A percentile compares a stretch with the other conserved stretches of the same genome.
Conservation (phyloP, 495 filamentous ascomycete genomes). For the Articulospora tetracladia region DNA sequence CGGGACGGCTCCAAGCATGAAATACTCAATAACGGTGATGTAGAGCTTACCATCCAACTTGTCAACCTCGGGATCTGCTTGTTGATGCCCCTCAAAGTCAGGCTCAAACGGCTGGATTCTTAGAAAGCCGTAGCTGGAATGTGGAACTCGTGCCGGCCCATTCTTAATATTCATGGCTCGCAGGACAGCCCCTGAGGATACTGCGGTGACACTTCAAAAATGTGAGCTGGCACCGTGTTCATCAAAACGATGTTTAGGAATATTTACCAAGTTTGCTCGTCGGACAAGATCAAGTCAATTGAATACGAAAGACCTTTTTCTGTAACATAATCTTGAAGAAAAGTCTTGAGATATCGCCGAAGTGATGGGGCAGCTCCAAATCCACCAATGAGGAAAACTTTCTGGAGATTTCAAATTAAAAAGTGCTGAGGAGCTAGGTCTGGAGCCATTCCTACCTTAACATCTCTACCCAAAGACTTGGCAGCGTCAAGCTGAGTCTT, state of each 20-base stretch:
- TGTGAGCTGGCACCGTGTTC: background rate
- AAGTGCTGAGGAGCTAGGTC: background rate
- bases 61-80: slow-evolving; percentile 9
- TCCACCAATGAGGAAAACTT: slow-evolving; percentile 31
- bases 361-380: slow-evolving; percentile 28
- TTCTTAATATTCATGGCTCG: slow-evolving; percentile 24
- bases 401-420: slow-evolving; percentile 9
- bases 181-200: slow-evolving; percentile 29
- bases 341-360: slow-evolving; percentile 8
- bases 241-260: background rate
- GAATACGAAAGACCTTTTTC: slow-evolving; percentile 1
- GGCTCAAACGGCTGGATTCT: slow-evolving; percentile 18
- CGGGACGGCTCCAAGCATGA: too few relatives aligned
- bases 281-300: slow-evolving; percentile 6
- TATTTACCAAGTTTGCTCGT: slow-evolving; percentile 5
- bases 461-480: background rate
- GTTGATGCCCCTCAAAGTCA: slow-evolving; percentile 17
- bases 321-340: background rate
- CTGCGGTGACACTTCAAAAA: slow-evolving; percentile 20
- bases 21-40: slow-evolving; percentile 19
- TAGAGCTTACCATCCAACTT: slow-evolving; percentile 9
- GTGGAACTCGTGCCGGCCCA: slow-evolving; percentile 20
- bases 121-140: slow-evolving; percentile 30
- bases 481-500: background rate
- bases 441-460: background rate